Evolutionary conservation across 2,329 filamentous ascomycete species (phyloP).

Genomic region (Calonectria montana): DNA sequence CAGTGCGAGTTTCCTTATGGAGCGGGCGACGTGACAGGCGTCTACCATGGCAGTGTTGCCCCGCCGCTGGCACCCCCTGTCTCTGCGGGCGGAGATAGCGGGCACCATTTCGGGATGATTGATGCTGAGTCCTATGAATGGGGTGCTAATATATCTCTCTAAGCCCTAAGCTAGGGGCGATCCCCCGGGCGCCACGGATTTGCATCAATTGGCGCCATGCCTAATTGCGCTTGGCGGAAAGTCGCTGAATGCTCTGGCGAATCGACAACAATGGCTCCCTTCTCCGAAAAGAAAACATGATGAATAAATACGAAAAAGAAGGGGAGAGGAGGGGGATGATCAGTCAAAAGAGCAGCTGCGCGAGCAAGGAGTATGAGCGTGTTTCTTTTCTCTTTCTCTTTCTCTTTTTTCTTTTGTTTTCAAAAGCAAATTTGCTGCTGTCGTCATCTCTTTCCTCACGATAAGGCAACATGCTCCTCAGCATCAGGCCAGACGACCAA

Average conservation of each 20-base stretch:
- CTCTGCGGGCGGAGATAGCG: conserved; percentile 31
- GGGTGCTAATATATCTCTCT: conserved; percentile 31
- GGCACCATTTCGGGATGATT: conserved; percentile 34
- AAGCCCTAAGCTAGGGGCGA: conserved; percentile 16
- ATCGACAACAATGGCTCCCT: background rate
- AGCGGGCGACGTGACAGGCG: conserved; percentile 41
- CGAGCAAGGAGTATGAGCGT: background rate
- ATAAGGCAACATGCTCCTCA: background rate
- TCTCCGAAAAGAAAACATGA: background rate
- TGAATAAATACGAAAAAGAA: background rate
- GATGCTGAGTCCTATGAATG: conserved; percentile 32
- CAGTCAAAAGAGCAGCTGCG: background rate
- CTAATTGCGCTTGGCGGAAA: background rate
- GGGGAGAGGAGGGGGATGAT: background rate
- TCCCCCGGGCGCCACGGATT: conserved; percentile 28
- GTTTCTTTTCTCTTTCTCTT: background rate
- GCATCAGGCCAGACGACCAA: background rate
- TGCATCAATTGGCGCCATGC: conserved; percentile 16
- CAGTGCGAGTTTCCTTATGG: conserved; percentile 40
- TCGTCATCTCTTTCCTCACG: background rate
- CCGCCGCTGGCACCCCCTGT: conserved; percentile 8
- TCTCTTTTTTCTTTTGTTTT: background rate
- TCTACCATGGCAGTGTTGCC: conserved; percentile 34
- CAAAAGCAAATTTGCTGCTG: background rate
- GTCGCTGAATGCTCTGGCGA: background rate